Evolutionary conservation across 2,329 filamentous ascomycete species (phyloP).

Genomic region (Ciborinia camelliae): DNA sequence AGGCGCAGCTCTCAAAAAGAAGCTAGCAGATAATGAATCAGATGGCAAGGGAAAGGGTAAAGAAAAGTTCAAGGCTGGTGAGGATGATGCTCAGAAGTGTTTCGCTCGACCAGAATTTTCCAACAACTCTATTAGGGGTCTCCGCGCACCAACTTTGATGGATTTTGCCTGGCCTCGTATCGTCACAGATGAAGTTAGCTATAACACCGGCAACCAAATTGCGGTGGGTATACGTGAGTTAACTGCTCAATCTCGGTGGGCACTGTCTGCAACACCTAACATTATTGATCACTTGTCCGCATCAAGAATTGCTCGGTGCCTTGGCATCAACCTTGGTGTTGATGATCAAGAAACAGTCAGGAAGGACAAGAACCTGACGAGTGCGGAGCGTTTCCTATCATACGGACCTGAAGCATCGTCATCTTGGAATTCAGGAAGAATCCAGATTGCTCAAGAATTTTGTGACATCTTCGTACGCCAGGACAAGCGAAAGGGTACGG

Average conservation of each 20-base stretch:
- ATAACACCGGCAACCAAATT: background rate
- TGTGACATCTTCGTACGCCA: background rate
- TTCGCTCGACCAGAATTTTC: background rate
- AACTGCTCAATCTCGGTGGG: constrained; percentile 3
- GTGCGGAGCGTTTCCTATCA: background rate
- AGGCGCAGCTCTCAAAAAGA: background rate
- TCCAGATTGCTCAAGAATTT: constrained; percentile 4
- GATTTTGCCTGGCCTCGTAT: background rate
- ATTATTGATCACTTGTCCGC: background rate
- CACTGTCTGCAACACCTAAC: constrained; percentile 8
- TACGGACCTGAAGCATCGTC: constrained; percentile 5
- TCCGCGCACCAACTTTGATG: background rate
- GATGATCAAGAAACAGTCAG: background rate
- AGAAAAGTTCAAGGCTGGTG: background rate
- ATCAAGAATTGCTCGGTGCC: background rate
- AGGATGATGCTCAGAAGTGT: background rate
- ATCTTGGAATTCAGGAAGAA: background rate
- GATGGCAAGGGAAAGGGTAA: background rate
- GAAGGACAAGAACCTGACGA: constrained; percentile 5
- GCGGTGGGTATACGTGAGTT: background rate
- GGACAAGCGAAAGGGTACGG: background rate
- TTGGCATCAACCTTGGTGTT: constrained; percentile 7
- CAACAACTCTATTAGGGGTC: background rate
- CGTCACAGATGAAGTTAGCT: constrained; percentile 2
- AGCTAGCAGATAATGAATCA: background rate